Evolutionary conservation across 257 asterid genomes (phyloP), one percentile per base, ranked within the genome.

Genomic region (Ophiorrhiza pumila): DNA sequence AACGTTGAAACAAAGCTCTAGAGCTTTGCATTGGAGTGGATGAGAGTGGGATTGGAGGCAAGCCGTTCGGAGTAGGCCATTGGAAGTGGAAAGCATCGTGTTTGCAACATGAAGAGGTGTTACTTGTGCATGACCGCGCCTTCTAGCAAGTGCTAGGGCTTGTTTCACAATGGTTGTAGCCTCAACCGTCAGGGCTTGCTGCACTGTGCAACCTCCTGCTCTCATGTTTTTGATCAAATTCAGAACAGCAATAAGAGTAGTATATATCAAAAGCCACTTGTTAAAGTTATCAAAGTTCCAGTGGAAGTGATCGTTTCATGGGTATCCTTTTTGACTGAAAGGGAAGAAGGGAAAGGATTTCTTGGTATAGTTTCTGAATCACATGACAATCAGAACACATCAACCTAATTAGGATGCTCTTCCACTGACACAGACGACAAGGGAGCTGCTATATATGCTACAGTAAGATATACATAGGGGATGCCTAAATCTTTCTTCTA

Each of bases 1-100:
- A 25, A 93, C 97, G 79, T 88, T 90, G 92, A 93, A 91, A 81
- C 98, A 91, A 63, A 93, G 98, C 84, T 93, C 98, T 2, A 93
- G 85, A 39, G 98, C 97, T 73, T 90, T 93, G 73, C 97, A 91
- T 59, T 89, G 98, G 73, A 93, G 96, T 15, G 96, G 97, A 71
- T 93, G 97, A 4, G 97, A 85, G 73, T 93, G 91, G 65, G 97
- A 87, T 29, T 85, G 87, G 8, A 81, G 85, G 53, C 97, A 93
- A 32, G 98, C 97, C 0, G 74, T 79, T 47, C 94, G 78, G 37
- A 92, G 76, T 9, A 86, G 42, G 58, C 98, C 96, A 72, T 69
- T 65, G 0, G 95, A 59, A 46, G 87, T 74, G 25, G 88, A 62
- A 4, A 92, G 88, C 98, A 92, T 90, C 78, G 91, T 83, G 88